Conservation (phyloP, 2,329 filamentous ascomycete species). For the Fusarium keratoplasticum region DNA sequence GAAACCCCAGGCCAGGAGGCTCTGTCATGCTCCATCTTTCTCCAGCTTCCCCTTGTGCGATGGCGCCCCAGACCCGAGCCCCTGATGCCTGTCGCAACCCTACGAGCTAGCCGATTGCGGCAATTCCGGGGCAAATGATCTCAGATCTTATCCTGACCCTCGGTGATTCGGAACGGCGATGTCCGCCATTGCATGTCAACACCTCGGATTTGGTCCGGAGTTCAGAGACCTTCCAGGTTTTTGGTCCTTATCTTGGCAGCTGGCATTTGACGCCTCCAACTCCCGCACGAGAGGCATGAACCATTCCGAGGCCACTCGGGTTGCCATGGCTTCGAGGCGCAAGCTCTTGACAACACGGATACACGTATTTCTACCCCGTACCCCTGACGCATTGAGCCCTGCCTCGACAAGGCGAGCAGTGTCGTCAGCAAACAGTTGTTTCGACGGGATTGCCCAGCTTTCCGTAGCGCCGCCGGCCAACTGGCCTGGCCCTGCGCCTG, state of each 20-base stretch:
- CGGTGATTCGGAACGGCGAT: constrained; percentile 49
- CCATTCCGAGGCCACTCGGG: not conserved
- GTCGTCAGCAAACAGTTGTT: not conserved
- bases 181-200: constrained; percentile 34
- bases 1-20: constrained; percentile 36
- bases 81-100: constrained; percentile 34
- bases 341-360: constrained; percentile 7
- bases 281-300: not conserved
- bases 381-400: constrained; percentile 18
- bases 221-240: constrained; percentile 26
- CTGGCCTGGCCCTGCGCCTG: constrained; percentile 28
- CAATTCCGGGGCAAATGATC: constrained; percentile 50
- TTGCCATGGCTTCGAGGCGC: constrained; percentile 3
- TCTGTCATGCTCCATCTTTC: constrained; percentile 43
- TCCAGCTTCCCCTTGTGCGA: constrained; percentile 46
- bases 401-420: constrained; percentile 16
- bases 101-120: constrained; percentile 42
- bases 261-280: constrained; percentile 5
- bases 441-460: constrained; percentile 22
- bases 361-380: constrained; percentile 2
- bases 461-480: constrained; percentile 14
- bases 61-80: constrained; percentile 38
- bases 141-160: constrained; percentile 48
- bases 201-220: constrained; percentile 32
- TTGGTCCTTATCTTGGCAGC: constrained; percentile 1